Evolutionary conservation across 371 early-diverging fungal species (phyloP).

Genomic region (Rhizopus arrhizus): DNA sequence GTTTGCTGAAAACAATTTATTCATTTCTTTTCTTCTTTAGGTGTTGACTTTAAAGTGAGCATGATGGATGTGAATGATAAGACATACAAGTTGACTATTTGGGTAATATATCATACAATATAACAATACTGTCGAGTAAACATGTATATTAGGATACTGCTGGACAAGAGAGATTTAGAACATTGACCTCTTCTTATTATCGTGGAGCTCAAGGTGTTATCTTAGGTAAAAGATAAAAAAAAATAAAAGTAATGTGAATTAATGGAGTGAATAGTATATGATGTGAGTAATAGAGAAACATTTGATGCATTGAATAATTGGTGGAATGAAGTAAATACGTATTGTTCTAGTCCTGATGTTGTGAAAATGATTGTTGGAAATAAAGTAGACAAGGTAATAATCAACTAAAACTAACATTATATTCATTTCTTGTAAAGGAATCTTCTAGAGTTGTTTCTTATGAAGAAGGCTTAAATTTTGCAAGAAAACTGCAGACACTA

Average conservation of each 20-base stretch:
- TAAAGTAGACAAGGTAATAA: conserved; percentile 87
- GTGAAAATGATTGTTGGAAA: conserved; percentile 98
- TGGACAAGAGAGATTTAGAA: conserved; percentile 97
- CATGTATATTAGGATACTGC: conserved; percentile 83
- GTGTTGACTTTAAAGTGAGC: conserved; percentile 99
- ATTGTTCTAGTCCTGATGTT: conserved; percentile 81
- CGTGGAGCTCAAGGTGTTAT: conserved; percentile 99
- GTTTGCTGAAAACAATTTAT: neutral
- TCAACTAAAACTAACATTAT: neutral
- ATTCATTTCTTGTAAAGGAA: conserved; percentile 45
- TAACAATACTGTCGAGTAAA: too few species aligned
- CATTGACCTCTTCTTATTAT: conserved; percentile 99
- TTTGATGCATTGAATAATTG: conserved; percentile 92
- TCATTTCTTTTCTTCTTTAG: conserved; percentile 36
- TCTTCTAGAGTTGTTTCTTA: conserved; percentile 78
- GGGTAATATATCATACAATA: neutral
- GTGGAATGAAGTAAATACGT: conserved; percentile 95
- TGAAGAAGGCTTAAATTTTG: conserved; percentile 89
- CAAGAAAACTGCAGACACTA: conserved; percentile 81
- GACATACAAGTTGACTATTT: conserved; percentile 81
- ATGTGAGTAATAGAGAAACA: conserved; percentile 90
- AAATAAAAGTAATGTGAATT: neutral
- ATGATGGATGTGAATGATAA: conserved; percentile 88
- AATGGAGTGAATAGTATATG: conserved; percentile 73
- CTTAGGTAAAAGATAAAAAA: conserved; percentile 61